Evolutionary conservation across 495 filamentous ascomycete genomes (phyloP), one percentile per base, ranked within the genome.

Genomic region (Cryomyces minteri): DNA sequence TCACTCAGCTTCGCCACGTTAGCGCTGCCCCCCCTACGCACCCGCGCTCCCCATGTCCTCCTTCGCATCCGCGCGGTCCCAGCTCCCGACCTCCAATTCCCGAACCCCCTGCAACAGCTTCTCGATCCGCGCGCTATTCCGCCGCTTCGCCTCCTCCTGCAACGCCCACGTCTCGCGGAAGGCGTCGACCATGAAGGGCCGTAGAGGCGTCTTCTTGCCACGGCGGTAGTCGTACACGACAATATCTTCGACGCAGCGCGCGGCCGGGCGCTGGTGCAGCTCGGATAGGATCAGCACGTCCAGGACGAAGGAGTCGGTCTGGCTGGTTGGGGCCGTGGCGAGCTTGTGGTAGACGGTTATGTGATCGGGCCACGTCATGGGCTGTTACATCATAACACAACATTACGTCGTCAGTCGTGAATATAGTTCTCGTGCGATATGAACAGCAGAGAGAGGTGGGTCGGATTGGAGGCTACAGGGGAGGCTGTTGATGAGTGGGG

Each of bases 291-390:
- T 73, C 9, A 76, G 45, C 49, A 73, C 71, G 52, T 77, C 72
- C 4, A 81, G 66, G 14, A 62, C 65, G 55, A 84, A 80, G 25
- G 69, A 67, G 43, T 72, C 68, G 12, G 62, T 62, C 0, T 58
- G 54, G 9, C 58, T 49, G n/a, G 60, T 56, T 14, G 77, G 73
- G 37, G 68, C 48, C n/a, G 59, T 48, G 5, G 68, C 63, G 5
- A 98, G 71, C 56, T 82, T 93, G 61, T 95, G 90, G 55, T 87
- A 88, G 6, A 90, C 82, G 0, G 85, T 84, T 41, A 95, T 76
- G 43, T 71, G 77, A 64, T 96, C 88, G 0, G 88, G 88, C 54
- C 74, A 92, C 42, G 71, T 79, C 76, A 94, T 84, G 7, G 88
- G 87, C 88, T 94, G 32, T 14, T 7, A 25, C 18, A 49, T n/a